A percentile compares a stretch with the other conserved stretches of the same genome.
Conservation (phyloP, 2,329 filamentous ascomycete species). For the Apiospora phragmitis region DNA sequence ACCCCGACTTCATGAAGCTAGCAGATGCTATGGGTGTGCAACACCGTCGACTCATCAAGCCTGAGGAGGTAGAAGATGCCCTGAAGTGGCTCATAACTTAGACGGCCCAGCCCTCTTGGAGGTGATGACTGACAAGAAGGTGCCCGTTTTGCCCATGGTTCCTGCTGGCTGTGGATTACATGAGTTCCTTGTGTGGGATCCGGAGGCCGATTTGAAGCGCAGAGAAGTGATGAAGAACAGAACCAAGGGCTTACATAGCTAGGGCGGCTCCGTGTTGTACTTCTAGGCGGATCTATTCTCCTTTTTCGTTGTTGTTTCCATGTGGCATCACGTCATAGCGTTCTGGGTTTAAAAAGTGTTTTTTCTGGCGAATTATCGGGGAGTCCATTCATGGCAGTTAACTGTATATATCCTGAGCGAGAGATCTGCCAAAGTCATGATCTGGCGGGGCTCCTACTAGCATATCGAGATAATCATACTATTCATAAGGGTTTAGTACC, state of each 20-base stretch:
- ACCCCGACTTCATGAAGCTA: conserved; percentile 95
- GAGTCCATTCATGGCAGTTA: conserved; percentile 1
- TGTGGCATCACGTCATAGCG: conserved; percentile 5
- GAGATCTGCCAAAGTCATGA: neutral
- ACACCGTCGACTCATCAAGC: conserved; percentile 68
- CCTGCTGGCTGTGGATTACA: conserved; percentile 83
- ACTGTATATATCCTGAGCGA: conserved; percentile 5
- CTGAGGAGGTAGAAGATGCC: conserved; percentile 74
- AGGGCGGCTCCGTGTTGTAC: conserved; percentile 23
- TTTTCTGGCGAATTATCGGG: conserved; percentile 8
- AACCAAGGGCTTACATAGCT: conserved; percentile 30
- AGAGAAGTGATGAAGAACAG: conserved; percentile 47
- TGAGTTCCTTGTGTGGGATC: conserved; percentile 89
- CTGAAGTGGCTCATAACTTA: conserved; percentile 86
- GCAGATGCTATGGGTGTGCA: conserved; percentile 89
- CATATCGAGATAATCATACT: neutral
- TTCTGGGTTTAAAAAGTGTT: neutral
- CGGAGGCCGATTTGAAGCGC: conserved; percentile 32
- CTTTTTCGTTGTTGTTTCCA: neutral
- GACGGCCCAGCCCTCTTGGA: conserved; percentile 93
- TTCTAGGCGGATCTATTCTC: neutral
- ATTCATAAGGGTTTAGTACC: neutral
- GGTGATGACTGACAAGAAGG: conserved; percentile 87
- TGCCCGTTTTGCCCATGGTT: conserved; percentile 97
- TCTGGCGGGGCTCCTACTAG: neutral